phyloP scores from a whole-genome alignment of 2,329 filamentous ascomycete genomes.

The Hirsutella rhossiliensis region DNA sequence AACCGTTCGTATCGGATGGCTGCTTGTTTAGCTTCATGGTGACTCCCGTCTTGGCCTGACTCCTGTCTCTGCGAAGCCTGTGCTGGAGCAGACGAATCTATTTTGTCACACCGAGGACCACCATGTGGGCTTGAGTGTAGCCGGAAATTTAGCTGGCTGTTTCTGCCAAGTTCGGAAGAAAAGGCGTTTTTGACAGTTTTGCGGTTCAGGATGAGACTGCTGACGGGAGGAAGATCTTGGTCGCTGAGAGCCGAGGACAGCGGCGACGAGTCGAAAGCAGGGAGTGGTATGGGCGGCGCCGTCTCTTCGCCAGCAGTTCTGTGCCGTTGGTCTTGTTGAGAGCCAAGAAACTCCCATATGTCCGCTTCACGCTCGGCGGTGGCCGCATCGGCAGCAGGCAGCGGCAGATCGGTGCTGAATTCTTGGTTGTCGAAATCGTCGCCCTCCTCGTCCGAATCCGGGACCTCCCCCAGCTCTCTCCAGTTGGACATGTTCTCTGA shows the following conservation, averaged over 20 bases:
- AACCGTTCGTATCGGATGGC: constrained; percentile 31
- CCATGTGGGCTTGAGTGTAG: background rate
- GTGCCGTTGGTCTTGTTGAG: constrained; percentile 11
- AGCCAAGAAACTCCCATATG: constrained; percentile 25
- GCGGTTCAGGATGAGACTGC: constrained; percentile 1
- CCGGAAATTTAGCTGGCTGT: background rate
- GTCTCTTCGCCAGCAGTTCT: constrained; percentile 1
- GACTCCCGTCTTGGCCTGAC: background rate
- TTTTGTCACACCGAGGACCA: background rate
- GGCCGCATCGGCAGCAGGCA: background rate
- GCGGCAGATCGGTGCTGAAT: background rate
- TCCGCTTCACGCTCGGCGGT: constrained; percentile 4
- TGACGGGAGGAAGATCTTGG: constrained; percentile 9
- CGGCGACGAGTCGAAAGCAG: constrained; percentile 17
- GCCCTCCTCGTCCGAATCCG: constrained; percentile 37
- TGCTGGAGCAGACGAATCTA: background rate
- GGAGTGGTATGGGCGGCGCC: background rate
- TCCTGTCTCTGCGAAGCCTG: background rate
- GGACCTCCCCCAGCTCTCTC: constrained; percentile 38
- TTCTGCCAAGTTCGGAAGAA: background rate
- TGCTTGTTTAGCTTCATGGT: constrained; percentile 10
- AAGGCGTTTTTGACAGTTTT: background rate
- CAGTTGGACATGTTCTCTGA: constrained; percentile 29
- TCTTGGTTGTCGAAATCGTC: constrained; percentile 27
- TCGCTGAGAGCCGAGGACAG: constrained; percentile 21